These are phyloP conservation scores for Lonicera japonica DNA, from an alignment of 129 eudicot genomes.

Conservation along the genomic window DNA sequence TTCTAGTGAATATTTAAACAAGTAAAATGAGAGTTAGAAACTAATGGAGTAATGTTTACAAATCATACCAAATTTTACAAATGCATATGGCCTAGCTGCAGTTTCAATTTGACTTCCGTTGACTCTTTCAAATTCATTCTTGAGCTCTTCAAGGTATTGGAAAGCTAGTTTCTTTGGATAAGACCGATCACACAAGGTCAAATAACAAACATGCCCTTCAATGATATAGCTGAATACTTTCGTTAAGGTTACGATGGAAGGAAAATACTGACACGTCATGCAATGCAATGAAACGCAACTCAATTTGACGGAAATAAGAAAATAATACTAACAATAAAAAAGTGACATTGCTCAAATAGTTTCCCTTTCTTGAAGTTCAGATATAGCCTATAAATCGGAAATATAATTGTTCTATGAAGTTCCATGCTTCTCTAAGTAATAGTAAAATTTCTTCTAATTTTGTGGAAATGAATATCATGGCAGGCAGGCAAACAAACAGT, in stretches of 20 bases:
- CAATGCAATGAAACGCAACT: not conserved
- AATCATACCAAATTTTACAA: conserved; percentile 22
- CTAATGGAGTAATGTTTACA: not conserved
- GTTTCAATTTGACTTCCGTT: conserved; percentile 27
- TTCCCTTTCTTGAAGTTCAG: not conserved
- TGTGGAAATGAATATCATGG: too few species aligned
- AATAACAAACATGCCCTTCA: conserved; percentile 23
- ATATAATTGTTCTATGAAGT: not conserved
- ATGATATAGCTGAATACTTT: conserved; percentile 18
- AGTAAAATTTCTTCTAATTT: too few species aligned
- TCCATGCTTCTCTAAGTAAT: not conserved
- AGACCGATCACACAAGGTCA: conserved; percentile 27
- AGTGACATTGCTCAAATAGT: not conserved
- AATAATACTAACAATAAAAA: too few species aligned
- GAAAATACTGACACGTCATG: not conserved
- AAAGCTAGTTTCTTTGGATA: conserved; percentile 29
- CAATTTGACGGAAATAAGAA: not conserved
- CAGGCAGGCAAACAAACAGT: too few species aligned
- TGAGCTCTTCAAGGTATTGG: conserved; percentile 26
- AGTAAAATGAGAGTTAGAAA: not conserved
- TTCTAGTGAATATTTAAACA: not conserved
- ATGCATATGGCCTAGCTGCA: conserved; percentile 31
- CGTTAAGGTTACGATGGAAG: conserved; percentile 3
- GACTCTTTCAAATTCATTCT: conserved; percentile 25
- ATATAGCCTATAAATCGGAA: not conserved